phyloP scores from a whole-genome alignment of 768 basidiomycete genomes.

The Bullera alba region DNA sequence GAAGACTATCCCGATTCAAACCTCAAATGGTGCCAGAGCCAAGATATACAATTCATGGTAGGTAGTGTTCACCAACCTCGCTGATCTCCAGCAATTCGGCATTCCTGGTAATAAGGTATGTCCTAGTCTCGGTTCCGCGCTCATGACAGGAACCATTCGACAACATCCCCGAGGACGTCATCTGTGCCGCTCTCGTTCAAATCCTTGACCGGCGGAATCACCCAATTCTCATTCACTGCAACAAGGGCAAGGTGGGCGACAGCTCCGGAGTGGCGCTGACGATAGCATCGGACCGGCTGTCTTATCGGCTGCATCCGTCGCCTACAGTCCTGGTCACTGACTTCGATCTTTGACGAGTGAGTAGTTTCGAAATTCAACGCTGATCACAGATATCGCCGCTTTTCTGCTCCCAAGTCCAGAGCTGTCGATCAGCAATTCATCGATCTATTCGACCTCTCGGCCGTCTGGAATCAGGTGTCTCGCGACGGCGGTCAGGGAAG shows the following conservation, averaged over 20 bases:
- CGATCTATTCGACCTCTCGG: constrained; percentile 42
- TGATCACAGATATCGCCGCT: constrained; percentile 43
- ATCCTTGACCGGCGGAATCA: constrained; percentile 47
- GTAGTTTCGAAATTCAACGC: background rate
- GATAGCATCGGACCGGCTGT: constrained; percentile 48
- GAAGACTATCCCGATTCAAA: constrained; percentile 49
- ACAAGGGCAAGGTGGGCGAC: constrained; percentile 48
- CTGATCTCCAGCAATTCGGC: constrained; percentile 41
- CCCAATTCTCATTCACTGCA: constrained; percentile 48
- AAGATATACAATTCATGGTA: constrained; percentile 46
- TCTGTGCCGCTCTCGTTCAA: constrained; percentile 44
- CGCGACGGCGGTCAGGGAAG: constrained; percentile 25
- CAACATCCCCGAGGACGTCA: constrained; percentile 46
- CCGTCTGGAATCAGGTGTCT: constrained; percentile 34
- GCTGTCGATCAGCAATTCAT: constrained; percentile 49
- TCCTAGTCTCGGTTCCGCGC: background rate
- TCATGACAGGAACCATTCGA: constrained; percentile 31
- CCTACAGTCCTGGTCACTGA: constrained; percentile 46
- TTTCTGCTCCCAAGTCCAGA: constrained; percentile 46
- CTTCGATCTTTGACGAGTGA: constrained; percentile 43
- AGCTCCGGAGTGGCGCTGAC: background rate
- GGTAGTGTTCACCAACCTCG: constrained; percentile 4
- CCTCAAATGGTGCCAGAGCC: constrained; percentile 41
- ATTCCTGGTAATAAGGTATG: constrained; percentile 48
- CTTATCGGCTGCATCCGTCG: constrained; percentile 47